phyloP scores from a whole-genome alignment of 2,329 filamentous ascomycete species.

The Thielaviopsis populi region DNA sequence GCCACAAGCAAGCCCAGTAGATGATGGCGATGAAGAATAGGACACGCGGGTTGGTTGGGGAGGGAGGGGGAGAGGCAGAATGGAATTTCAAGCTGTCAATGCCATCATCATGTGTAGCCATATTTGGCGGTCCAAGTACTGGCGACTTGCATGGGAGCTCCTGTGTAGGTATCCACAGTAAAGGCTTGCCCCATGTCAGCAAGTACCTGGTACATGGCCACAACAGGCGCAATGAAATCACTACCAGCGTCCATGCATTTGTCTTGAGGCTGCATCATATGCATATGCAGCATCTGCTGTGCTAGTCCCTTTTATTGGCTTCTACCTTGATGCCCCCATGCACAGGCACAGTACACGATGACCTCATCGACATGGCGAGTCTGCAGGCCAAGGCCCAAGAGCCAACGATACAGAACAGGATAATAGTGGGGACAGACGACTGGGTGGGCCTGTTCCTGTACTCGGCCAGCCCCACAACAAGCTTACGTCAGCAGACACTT shows the following conservation, averaged over 20 bases:
- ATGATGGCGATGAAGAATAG: neutral
- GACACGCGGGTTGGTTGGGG: neutral
- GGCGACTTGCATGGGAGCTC: neutral
- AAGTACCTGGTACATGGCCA: neutral
- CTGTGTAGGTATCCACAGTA: neutral
- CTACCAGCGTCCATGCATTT: neutral
- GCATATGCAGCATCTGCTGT: neutral
- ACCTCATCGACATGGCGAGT: too few species aligned
- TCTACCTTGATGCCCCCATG: too few species aligned
- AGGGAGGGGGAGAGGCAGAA: neutral
- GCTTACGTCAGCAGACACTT: too few species aligned
- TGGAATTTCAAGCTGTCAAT: neutral
- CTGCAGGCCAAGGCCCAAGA: too few species aligned
- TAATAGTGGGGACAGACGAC: too few species aligned
- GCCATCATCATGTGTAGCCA: neutral
- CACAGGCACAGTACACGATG: too few species aligned
- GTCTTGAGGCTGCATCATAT: conserved; percentile 4
- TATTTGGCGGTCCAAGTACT: neutral
- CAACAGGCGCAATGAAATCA: neutral
- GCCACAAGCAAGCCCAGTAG: neutral
- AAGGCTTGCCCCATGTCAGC: neutral
- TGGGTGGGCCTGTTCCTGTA: too few species aligned
- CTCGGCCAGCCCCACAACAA: too few species aligned
- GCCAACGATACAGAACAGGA: too few species aligned
- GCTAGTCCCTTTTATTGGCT: too few species aligned